Evolutionary conservation across 2,329 filamentous ascomycete species (phyloP).

Genomic region (Microascus cirrosus): DNA sequence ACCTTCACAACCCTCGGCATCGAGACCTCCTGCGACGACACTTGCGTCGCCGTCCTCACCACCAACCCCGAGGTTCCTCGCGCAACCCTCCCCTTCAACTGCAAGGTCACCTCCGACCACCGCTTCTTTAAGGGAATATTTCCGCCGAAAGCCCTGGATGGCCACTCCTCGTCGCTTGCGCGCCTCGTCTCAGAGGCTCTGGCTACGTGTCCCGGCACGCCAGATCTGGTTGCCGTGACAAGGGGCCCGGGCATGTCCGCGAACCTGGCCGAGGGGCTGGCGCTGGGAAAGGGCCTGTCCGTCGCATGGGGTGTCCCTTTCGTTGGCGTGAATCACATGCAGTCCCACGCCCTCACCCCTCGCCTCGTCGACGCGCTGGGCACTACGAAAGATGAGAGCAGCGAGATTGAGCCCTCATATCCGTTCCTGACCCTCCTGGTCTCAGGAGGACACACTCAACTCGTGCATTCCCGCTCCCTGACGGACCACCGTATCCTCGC

Average conservation of each 20-base stretch:
- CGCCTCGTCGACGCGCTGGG: slow-evolving; percentile 58
- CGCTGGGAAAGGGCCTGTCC: slow-evolving; percentile 78
- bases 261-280: slow-evolving; percentile 66
- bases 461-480: slow-evolving; percentile 62
- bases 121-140: slow-evolving; percentile 66
- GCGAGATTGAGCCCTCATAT: slow-evolving; percentile 40
- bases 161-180: slow-evolving; percentile 63
- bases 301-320: slow-evolving; percentile 75
- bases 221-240: slow-evolving; percentile 82
- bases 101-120: slow-evolving; percentile 73
- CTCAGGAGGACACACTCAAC: slow-evolving; percentile 84
- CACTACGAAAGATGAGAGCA: slow-evolving; percentile 6
- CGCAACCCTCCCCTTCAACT: slow-evolving; percentile 63
- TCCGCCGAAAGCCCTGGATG: slow-evolving; percentile 62
- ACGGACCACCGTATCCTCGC: slow-evolving; percentile 64
- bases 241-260: slow-evolving; percentile 81
- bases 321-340: slow-evolving; percentile 91
- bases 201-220: slow-evolving; percentile 17
- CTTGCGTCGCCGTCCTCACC: slow-evolving; percentile 67
- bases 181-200: slow-evolving; percentile 42
- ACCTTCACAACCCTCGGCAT: slow-evolving; percentile 55
- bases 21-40: slow-evolving; percentile 87
- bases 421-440: slow-evolving; percentile 84
- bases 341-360: slow-evolving; percentile 86
- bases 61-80: slow-evolving; percentile 6